These are phyloP conservation scores for Lactarius hatsudake DNA, from an alignment of 768 basidiomycete species.

Conservation along the genomic window DNA sequence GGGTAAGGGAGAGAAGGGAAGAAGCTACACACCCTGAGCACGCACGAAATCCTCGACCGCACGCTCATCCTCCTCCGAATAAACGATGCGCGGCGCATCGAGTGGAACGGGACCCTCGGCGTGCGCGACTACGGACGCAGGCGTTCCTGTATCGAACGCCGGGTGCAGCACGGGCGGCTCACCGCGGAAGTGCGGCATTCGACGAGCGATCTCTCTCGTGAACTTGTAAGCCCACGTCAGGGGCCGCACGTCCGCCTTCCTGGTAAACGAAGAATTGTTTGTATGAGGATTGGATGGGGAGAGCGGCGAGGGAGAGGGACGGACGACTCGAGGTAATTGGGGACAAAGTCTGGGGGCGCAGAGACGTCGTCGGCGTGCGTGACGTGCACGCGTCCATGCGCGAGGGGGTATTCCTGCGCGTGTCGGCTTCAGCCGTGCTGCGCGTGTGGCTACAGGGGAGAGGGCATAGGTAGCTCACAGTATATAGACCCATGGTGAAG, in stretches of 20 bases:
- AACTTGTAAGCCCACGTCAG: slow-evolving; percentile 55
- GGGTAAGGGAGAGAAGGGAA: background rate
- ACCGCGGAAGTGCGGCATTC: slow-evolving; percentile 43
- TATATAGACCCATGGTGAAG: slow-evolving; percentile 23
- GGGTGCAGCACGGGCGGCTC: slow-evolving; percentile 33
- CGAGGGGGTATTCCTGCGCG: slow-evolving; percentile 24
- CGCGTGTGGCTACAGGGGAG: background rate
- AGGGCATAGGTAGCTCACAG: background rate
- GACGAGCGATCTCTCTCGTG: slow-evolving; percentile 49
- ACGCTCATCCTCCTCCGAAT: slow-evolving; percentile 33
- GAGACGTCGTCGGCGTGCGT: slow-evolving; percentile 22
- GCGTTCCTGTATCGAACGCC: slow-evolving; percentile 33
- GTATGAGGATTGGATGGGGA: slow-evolving; percentile 31
- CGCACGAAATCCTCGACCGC: slow-evolving; percentile 35
- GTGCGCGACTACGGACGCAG: slow-evolving; percentile 24
- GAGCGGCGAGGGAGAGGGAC: slow-evolving; percentile 43
- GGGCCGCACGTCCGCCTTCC: slow-evolving; percentile 37
- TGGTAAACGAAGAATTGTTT: slow-evolving; percentile 24
- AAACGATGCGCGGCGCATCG: slow-evolving; percentile 34
- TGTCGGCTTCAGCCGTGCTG: background rate
- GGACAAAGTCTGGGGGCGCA: slow-evolving; percentile 29
- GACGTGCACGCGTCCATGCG: slow-evolving; percentile 29
- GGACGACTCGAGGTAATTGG: slow-evolving; percentile 39
- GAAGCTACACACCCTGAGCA: background rate
- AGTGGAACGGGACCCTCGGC: slow-evolving; percentile 29